Base-by-base conservation (phyloP, 1,284 basidiomycete species). In the Fomes fomentarius region DNA sequence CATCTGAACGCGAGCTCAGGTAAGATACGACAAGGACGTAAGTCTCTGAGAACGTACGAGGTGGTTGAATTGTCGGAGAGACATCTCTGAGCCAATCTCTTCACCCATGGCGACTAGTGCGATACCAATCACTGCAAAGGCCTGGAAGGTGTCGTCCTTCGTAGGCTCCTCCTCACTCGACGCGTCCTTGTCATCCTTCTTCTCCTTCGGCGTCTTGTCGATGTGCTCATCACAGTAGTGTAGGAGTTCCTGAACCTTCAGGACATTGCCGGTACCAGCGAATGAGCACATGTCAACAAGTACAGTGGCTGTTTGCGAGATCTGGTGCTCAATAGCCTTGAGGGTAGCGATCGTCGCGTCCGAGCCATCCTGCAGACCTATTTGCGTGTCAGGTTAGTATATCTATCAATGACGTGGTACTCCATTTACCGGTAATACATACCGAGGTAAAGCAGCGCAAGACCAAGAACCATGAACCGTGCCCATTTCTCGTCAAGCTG, bases 101-200 rank as follows among this genome's bases (percentile, higher is more conserved):
- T 99, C 97, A 37, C 97, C 97, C 96, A 99, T 99, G 1, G 96
- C 91, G 38, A 99, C 91, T 45, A 99, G 74, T 0, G 96, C 91
- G 64, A 99, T 94, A 39, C 94, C 96, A 41, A 99, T 82, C 37
- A 97, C 94, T 12, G 97, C 93, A 63, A 98, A 93, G 1, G 93
- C 85, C 73, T 98, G 94, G 81, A 93, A 94, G 33, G 89, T 89
- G 63, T 97, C 91, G 58, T 93, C 84, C 55, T 79, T 74, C 50
- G 77, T 74, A 52, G 71, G 70, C 58, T 81, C 77, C 60, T 81
- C 80, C n/a, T n/a, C n/a, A n/a, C n/a, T n/a, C 2, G 81, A 76
- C 10, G 85, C 75, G 47, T 79, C 79, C 52, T 84, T 79, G 62
- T 82, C 82, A 38, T 86, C 77, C 56, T 80, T 79, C 63, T 85